Evolutionary conservation across 208 protist genomes (phyloP).

Genomic region (Leishmania major): DNA sequence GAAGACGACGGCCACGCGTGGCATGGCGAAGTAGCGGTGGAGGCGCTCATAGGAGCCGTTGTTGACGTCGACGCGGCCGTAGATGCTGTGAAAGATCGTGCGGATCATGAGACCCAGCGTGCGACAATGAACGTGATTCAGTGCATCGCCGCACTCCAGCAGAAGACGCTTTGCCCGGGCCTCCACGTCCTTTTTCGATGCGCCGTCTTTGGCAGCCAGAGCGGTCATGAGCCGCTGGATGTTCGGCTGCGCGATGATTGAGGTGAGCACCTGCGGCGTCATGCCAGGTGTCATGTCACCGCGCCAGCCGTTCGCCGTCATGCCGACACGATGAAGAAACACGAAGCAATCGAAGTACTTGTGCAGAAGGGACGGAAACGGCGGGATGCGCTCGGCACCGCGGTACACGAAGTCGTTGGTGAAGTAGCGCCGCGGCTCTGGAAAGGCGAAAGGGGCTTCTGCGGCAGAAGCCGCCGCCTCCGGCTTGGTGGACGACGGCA

Average conservation of each 20-base stretch:
- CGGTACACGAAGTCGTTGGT: conserved; percentile 66
- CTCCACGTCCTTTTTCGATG: conserved; percentile 39
- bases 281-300: conserved; percentile 50
- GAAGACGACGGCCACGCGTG: conserved; percentile 65
- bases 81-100: conserved; percentile 63
- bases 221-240: conserved; percentile 52
- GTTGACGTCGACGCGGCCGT: conserved; percentile 71
- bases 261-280: conserved; percentile 40
- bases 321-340: conserved; percentile 52
- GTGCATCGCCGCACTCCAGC: conserved; percentile 71
- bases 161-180: conserved; percentile 66
- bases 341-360: conserved; percentile 30
- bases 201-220: conserved; percentile 46
- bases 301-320: conserved; percentile 45
- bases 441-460: conserved; percentile 29
- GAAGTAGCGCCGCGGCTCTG: conserved; percentile 47
- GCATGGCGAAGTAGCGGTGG: conserved; percentile 44
- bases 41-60: conserved; percentile 59
- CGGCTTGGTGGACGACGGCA: not conserved
- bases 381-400: conserved; percentile 37
- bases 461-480: not conserved
- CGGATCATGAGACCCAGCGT: conserved; percentile 60
- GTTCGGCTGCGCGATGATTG: conserved; percentile 64
- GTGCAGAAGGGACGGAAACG: conserved; percentile 37
- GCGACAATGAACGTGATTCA: conserved; percentile 63